Evolutionary conservation across 805 yeast species (phyloP), one percentile per base, ranked within the genome.

Genomic region (Hanseniaspora lindneri): DNA sequence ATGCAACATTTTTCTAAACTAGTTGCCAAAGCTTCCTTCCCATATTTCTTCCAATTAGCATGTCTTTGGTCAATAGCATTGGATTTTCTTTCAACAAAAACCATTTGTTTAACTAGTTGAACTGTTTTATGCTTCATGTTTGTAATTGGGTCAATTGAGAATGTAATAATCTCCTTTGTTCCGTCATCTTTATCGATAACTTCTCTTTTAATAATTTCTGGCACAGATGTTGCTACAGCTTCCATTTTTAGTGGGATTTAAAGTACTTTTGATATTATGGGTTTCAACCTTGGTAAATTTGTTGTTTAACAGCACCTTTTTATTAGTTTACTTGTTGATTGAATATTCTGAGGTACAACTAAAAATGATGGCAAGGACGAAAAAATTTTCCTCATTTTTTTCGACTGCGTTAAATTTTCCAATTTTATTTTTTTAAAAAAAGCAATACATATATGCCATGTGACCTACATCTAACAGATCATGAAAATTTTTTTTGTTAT

Each of bases 91-190:
- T 85, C 95, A 60, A 77, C 80, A 34, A 81, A 84, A 56, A 73
- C 75, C 52, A 83, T 76, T 59, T 81, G 83, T 63, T 75, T 80
- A 62, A 92, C 77, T 62, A 74, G 83, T 65, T 88, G 95, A 39
- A 95, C 87, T 47, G 88, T 76, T 66, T 82, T 85, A 54, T 83
- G 85, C 62, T 82, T 87, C 64, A 84, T 79, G 52, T 94, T 94
- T 52, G 80, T 78, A 58, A 83, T 81, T 54, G 76, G 67, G 60
- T 82, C 75, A 70, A 73, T 88, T 37, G 88, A 76, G 8, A 28
- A 44, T 16, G 48, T 44, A 51, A 87, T 74, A 48, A 89, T 79
- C 9, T 95, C 85, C 66, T 83, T 86, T 52, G 96, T 83, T 49
- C 95, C 96, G 61, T 88, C 96, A 32, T 78, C 70, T 62, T 87